A percentile compares a stretch with the other conserved stretches of the same genome.
phyloP scores from a whole-genome alignment of 352 stramenopile species.

The Plasmopara muralis region DNA sequence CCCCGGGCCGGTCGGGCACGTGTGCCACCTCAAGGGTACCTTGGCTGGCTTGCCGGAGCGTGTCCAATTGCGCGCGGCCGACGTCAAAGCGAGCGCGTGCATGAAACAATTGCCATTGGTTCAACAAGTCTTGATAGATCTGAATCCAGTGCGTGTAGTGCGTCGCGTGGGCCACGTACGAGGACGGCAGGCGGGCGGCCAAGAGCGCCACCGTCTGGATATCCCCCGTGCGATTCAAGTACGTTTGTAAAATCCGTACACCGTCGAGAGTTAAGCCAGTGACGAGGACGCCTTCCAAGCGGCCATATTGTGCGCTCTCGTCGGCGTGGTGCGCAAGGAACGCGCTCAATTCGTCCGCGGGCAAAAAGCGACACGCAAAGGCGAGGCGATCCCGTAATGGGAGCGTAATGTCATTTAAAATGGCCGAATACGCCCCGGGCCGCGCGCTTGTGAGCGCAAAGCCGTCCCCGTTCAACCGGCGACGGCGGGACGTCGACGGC shows the following conservation, averaged over 20 bases:
- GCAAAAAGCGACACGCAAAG: conserved; percentile 89
- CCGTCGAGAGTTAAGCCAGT: conserved; percentile 81
- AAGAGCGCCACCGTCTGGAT: conserved; percentile 90
- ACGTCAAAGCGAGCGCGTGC: conserved; percentile 90
- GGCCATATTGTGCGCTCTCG: conserved; percentile 73
- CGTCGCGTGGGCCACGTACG: conserved; percentile 47
- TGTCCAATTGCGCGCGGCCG: conserved; percentile 56
- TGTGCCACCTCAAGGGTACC: no score
- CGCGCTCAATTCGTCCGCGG: conserved; percentile 67
- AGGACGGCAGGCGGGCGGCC: conserved; percentile 51
- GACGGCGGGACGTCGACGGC: no score
- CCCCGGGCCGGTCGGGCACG: no score
- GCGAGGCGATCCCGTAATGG: conserved; percentile 85
- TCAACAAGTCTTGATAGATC: conserved; percentile 89
- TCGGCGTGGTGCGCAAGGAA: conserved; percentile 79
- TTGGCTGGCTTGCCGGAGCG: no score
- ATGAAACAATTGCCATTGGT: conserved; percentile 92
- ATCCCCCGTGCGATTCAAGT: conserved; percentile 86
- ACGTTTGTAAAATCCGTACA: conserved; percentile 86
- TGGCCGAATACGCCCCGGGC: conserved; percentile 50
- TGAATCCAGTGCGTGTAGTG: conserved; percentile 84
- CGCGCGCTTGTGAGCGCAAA: conserved; percentile 1
- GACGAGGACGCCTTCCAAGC: conserved; percentile 88
- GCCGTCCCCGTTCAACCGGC: no score
- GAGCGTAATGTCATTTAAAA: conserved; percentile 84